Percentiles rank a stretch among this genome's conserved stretches.
These are phyloP conservation scores for Pouteria glomerata DNA, from an alignment of 148 eudicot genomes.

Conservation along the genomic window DNA sequence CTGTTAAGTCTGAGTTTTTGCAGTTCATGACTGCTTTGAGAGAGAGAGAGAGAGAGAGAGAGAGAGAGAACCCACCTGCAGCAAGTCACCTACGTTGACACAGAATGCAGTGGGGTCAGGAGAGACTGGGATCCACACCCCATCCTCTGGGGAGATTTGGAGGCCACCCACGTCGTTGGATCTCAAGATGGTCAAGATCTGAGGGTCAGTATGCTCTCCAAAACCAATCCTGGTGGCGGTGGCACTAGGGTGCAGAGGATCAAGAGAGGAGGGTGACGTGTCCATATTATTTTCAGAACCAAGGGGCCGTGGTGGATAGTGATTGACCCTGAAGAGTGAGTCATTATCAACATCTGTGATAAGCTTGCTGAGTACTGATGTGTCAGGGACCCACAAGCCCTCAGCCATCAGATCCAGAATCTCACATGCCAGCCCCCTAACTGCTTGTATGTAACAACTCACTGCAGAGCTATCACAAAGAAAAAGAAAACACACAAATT, in stretches of 20 bases:
- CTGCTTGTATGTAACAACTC: conserved; percentile 29
- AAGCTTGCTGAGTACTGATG: conserved; percentile 24
- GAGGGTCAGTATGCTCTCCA: no score
- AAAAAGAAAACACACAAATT: no score
- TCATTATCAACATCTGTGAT: conserved; percentile 32
- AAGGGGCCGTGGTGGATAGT: conserved; percentile 56
- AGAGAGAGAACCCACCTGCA: conserved; percentile 29
- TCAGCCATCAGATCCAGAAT: conserved; percentile 40
- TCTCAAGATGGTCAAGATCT: conserved; percentile 38
- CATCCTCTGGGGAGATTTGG: conserved; percentile 29
- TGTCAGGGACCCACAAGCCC: conserved; percentile 23
- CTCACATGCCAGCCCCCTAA: conserved; percentile 38
- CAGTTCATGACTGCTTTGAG: no score
- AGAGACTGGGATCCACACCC: conserved; percentile 37
- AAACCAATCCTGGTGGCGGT: conserved; percentile 31
- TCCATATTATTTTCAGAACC: no score
- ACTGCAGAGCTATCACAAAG: conserved; percentile 38
- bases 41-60: not conserved
- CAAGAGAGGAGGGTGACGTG: no score
- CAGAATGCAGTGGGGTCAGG: conserved; percentile 36
- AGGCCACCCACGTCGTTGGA: conserved; percentile 43
- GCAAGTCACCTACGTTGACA: conserved; percentile 39
- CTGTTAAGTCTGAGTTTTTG: no score
- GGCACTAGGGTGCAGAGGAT: no score
- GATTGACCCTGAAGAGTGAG: conserved; percentile 53